Conservation (phyloP, 2,329 filamentous ascomycete genomes). For the Epichloe gansuensis region DNA sequence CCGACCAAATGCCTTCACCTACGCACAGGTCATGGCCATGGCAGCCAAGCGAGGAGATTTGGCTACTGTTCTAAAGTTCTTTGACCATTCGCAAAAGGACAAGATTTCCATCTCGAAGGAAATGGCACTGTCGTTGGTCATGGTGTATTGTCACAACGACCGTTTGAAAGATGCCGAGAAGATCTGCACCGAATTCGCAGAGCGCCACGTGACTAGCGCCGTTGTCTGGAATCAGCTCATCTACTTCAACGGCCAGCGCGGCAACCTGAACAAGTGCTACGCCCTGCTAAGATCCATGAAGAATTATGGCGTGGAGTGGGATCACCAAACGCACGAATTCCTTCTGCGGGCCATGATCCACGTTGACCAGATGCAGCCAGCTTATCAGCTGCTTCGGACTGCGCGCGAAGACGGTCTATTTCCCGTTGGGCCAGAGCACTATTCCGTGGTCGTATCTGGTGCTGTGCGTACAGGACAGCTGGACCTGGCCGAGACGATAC, state of each 20-base stretch:
- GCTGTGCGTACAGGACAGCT: conserved; percentile 35
- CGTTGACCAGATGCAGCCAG: conserved; percentile 37
- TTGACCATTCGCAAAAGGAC: conserved; percentile 46
- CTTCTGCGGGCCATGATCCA: conserved; percentile 37
- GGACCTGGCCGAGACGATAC: conserved; percentile 28
- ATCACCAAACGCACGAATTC: conserved; percentile 36
- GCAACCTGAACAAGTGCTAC: conserved; percentile 39
- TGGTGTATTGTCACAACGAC: conserved; percentile 45
- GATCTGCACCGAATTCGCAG: conserved; percentile 37
- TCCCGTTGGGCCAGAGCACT: conserved; percentile 35
- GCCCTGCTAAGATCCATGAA: conserved; percentile 38
- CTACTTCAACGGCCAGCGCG: conserved; percentile 51
- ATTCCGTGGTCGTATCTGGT: conserved; percentile 39
- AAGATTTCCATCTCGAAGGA: conserved; percentile 37
- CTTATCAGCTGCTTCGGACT: conserved; percentile 34
- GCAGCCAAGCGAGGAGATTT: conserved; percentile 62
- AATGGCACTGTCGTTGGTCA: conserved; percentile 54
- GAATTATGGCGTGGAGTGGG: conserved; percentile 31
- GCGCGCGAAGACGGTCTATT: conserved; percentile 33
- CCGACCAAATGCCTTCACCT: conserved; percentile 50
- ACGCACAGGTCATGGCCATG: conserved; percentile 63
- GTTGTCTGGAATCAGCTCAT: conserved; percentile 72
- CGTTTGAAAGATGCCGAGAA: conserved; percentile 24
- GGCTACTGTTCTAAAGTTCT: conserved; percentile 52
- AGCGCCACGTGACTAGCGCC: conserved; percentile 38